phyloP scores from a whole-genome alignment of 306 rosid genomes.

The Phaseolus lunatus region DNA sequence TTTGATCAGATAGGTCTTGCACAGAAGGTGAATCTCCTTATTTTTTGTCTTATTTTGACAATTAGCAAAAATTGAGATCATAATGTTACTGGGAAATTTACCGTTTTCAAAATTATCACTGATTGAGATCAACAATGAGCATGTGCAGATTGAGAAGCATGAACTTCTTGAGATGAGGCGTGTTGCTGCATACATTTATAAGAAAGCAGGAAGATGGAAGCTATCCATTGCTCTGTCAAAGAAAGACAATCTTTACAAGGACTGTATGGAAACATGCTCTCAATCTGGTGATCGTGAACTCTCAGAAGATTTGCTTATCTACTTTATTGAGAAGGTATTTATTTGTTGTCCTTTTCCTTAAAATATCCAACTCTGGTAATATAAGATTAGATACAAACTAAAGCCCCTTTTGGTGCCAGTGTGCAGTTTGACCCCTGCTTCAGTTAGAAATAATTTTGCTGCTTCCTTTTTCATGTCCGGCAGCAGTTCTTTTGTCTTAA shows the following conservation, averaged over 20 bases:
- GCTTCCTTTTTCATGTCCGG: conserved; percentile 14
- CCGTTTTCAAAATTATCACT: conserved; percentile 25
- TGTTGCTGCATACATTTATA: conserved; percentile 93
- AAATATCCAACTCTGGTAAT: conserved; percentile 17
- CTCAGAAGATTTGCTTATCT: conserved; percentile 90
- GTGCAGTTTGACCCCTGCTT: conserved; percentile 28
- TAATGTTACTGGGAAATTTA: conserved; percentile 26
- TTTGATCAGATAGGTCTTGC: conserved; percentile 97
- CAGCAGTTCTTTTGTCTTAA: conserved; percentile 24
- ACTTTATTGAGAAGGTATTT: conserved; percentile 85
- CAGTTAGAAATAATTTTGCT: conserved; percentile 18
- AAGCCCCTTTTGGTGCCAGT: background rate
- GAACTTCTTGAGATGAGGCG: conserved; percentile 99
- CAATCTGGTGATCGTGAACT: conserved; percentile 97
- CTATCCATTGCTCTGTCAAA: conserved; percentile 95
- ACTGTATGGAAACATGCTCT: conserved; percentile 97
- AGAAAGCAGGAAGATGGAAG: conserved; percentile 98
- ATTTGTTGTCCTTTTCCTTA: conserved; percentile 28
- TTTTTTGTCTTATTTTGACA: conserved; percentile 48
- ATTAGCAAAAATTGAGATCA: conserved; percentile 52
- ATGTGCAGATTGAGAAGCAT: conserved; percentile 87
- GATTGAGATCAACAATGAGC: conserved; percentile 25
- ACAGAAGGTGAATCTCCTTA: conserved; percentile 64
- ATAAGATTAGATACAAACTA: background rate
- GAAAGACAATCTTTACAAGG: conserved; percentile 95